Conservation (phyloP, 2,329 filamentous ascomycete genomes). For the Ophiostoma ulmi region DNA sequence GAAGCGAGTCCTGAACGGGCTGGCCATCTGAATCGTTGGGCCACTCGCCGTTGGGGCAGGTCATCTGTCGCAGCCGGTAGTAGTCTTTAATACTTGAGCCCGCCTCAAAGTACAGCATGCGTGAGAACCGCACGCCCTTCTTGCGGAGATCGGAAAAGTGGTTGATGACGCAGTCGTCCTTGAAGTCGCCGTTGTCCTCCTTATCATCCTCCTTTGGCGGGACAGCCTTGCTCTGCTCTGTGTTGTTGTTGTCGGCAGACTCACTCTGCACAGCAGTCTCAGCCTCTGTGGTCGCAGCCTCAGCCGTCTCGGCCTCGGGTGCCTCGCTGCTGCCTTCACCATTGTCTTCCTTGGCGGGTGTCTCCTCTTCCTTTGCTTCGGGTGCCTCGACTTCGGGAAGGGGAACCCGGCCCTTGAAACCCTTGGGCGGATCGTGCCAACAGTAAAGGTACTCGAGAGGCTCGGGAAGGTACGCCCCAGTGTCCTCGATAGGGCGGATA, state of each 20-base stretch:
- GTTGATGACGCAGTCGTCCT: conserved; percentile 28
- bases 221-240: not conserved
- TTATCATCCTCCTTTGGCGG: not conserved
- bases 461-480: not conserved
- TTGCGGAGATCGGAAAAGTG: conserved; percentile 17
- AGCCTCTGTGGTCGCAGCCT: not conserved
- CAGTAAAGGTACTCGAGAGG: conserved; percentile 21
- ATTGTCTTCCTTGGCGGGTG: not conserved
- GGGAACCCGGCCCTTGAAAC: not conserved
- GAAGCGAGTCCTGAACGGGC: conserved; percentile 18
- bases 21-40: conserved; percentile 18
- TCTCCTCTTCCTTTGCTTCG: no score
- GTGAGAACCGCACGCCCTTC: conserved; percentile 24
- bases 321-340: conserved; percentile 11
- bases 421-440: conserved; percentile 22
- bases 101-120: conserved; percentile 24
- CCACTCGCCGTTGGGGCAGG: conserved; percentile 22
- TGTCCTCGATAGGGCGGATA: not conserved
- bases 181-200: conserved; percentile 8
- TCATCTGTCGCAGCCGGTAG: conserved; percentile 1
- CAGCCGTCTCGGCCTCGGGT: not conserved
- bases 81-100: conserved; percentile 13
- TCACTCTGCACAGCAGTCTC: not conserved
- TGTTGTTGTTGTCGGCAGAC: not conserved
- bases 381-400: conserved; percentile 17